Evolutionary conservation across 257 asterid species (phyloP), one percentile per base, ranked within the genome.

Genomic region (Eustoma russellianum): DNA sequence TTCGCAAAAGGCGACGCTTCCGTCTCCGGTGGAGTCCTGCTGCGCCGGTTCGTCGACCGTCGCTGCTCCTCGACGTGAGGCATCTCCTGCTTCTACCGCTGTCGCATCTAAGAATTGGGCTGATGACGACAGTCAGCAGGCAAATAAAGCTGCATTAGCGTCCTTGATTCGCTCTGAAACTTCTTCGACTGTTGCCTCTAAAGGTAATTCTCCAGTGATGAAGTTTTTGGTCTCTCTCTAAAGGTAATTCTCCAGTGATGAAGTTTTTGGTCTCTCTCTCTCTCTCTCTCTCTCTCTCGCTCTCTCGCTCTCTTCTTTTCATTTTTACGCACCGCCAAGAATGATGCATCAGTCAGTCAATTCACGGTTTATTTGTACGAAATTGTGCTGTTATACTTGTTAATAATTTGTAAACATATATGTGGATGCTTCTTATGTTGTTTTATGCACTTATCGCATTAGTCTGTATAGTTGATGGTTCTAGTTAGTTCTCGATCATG

Each of bases 1-100:
- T 70, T 2, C 55, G 75, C 16, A 70, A 70, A 65, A 65, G 59
- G 64, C 71, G 71, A 57, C 74, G 74, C n/a, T 48, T 17, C 35
- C 57, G 57, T n/a, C 57, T 18, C 33, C 46, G 49, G 41, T 40
- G 49, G 49, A 57, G 34, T 19, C 62, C 57, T 17, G 47, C 12
- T 33, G 53, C 18, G 47, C 12, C 17, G 53, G n/a, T 24, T 28
- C 63, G 30, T 38, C 52, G 10, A 43, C 45, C 43, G 55, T 9
- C 9, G 43, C 60, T 52, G 47, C 50, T 43, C 17, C 55, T 38
- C 65, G 58, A 33, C 68, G 66, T 0, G 65, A 60, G 48, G 71
- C 66, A 1, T 61, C 64, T 11, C 33, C 54, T 16, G 49, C 59
- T 50, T 5, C 63, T 13, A 52, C 55, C 63, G 46, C 28, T 17